Evolutionary conservation across 768 basidiomycete species (phyloP).

Genomic region (Phallus indusiatus): DNA sequence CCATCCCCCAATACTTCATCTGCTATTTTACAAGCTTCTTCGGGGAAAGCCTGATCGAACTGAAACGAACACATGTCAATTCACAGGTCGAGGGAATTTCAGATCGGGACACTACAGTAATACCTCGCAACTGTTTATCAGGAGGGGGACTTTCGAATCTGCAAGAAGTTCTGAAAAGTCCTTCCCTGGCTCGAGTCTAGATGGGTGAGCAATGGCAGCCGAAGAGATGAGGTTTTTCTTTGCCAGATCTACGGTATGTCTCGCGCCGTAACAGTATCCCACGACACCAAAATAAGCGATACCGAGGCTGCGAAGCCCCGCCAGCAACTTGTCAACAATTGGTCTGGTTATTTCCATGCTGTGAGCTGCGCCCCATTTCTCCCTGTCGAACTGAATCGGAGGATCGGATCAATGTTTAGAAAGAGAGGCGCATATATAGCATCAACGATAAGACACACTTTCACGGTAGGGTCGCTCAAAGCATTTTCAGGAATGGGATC

Average conservation of each 20-base stretch:
- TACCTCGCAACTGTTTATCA: constrained; percentile 13
- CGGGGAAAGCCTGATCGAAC: constrained; percentile 8
- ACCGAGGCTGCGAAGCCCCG: constrained; percentile 18
- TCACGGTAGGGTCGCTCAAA: constrained; percentile 3
- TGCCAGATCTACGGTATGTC: constrained; percentile 15
- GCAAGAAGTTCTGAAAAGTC: constrained; percentile 7
- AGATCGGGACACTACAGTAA: neutral
- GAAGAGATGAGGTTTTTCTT: constrained; percentile 7
- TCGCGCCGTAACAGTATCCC: constrained; percentile 20
- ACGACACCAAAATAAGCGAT: constrained; percentile 16
- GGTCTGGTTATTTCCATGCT: constrained; percentile 11
- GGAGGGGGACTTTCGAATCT: constrained; percentile 7
- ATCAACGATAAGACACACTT: neutral
- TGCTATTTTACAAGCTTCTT: neutral
- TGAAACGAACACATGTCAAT: neutral
- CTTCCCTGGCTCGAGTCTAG: constrained; percentile 2
- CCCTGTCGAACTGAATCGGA: constrained; percentile 12
- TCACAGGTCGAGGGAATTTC: no score
- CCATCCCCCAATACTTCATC: constrained; percentile 9
- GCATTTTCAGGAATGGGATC: constrained; percentile 13
- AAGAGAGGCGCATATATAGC: neutral
- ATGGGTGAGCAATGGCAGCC: constrained; percentile 9
- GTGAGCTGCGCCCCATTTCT: constrained; percentile 13
- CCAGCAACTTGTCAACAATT: constrained; percentile 15
- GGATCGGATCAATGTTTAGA: no score